Conservation (phyloP, 345 rosid species). For the Crucihimalaya himalaica region DNA sequence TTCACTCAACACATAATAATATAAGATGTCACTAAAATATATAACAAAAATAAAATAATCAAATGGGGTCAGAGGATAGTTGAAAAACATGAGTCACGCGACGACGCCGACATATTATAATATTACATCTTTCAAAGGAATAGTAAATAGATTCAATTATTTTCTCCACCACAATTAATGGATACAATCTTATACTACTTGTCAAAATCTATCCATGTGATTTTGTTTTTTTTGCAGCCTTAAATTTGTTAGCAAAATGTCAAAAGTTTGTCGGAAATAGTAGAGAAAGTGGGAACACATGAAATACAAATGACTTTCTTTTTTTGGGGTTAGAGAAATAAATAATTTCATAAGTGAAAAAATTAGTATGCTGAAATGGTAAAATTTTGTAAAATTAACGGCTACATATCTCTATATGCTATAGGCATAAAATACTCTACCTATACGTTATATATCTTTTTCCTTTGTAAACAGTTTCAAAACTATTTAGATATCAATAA, state of each 20-base stretch:
- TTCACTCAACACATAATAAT: constrained; percentile 40
- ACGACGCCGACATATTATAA: constrained; percentile 25
- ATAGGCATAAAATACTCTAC: background rate
- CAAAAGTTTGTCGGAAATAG: background rate
- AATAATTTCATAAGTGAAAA: background rate
- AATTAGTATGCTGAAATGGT: background rate
- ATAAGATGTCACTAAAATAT: background rate
- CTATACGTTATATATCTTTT: background rate
- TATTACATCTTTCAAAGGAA: constrained; percentile 1
- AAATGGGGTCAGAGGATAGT: constrained; percentile 23
- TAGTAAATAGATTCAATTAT: constrained; percentile 28
- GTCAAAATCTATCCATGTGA: constrained; percentile 33
- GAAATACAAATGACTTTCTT: constrained; percentile 20
- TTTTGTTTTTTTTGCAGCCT: constrained; percentile 13
- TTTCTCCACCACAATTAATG: constrained; percentile 14
- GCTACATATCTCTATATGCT: background rate
- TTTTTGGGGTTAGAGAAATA: background rate
- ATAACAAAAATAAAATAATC: background rate
- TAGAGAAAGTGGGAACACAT: constrained; percentile 20
- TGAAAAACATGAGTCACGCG: constrained; percentile 31
- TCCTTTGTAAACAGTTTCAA: background rate
- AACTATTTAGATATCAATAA: background rate
- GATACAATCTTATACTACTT: constrained; percentile 23
- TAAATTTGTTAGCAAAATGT: constrained; percentile 21
- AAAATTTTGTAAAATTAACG: background rate